Percentiles rank a stretch among this genome's conserved stretches.
phyloP scores from a whole-genome alignment of 345 rosid species.

The Ceriops zippeliana region DNA sequence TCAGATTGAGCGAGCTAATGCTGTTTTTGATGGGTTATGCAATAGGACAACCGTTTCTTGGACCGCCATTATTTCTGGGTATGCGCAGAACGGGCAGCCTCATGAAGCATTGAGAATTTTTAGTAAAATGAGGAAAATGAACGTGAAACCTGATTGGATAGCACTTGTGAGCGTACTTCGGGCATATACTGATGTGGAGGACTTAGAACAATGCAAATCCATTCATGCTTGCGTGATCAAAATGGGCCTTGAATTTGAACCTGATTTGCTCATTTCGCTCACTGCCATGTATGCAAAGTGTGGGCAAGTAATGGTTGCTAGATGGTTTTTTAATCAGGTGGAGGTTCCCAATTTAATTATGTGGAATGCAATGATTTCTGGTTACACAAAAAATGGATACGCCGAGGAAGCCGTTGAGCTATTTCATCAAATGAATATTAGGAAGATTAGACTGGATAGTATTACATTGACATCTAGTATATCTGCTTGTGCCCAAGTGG shows the following conservation, averaged over 20 bases:
- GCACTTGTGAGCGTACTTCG: slow-evolving; percentile 62
- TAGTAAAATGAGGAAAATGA: slow-evolving; percentile 44
- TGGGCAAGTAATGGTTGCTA: slow-evolving; percentile 52
- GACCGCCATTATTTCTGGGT: slow-evolving; percentile 67
- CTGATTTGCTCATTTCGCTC: slow-evolving; percentile 61
- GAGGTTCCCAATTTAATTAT: slow-evolving; percentile 47
- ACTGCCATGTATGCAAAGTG: slow-evolving; percentile 71
- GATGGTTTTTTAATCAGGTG: slow-evolving; percentile 48
- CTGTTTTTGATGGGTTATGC: slow-evolving; percentile 45
- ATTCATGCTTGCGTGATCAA: slow-evolving; percentile 51
- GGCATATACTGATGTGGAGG: slow-evolving; percentile 55
- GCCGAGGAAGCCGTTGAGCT: slow-evolving; percentile 53
- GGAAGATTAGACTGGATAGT: slow-evolving; percentile 43
- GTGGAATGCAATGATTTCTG: slow-evolving; percentile 80
- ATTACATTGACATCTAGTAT: slow-evolving; percentile 53
- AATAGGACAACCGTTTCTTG: slow-evolving; percentile 60
- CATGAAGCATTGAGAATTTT: slow-evolving; percentile 53
- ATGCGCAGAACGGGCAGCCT: slow-evolving; percentile 62
- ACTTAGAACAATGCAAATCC: slow-evolving; percentile 50
- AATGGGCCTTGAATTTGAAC: slow-evolving; percentile 55
- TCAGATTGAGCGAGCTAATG: slow-evolving; percentile 35
- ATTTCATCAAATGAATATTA: slow-evolving; percentile 45
- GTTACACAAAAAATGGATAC: slow-evolving; percentile 63
- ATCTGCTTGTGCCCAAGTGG: slow-evolving; percentile 63
- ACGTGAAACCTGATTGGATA: slow-evolving; percentile 57